Base-by-base conservation (phyloP, 257 asterid species). In the Gardenia jasminoides region DNA sequence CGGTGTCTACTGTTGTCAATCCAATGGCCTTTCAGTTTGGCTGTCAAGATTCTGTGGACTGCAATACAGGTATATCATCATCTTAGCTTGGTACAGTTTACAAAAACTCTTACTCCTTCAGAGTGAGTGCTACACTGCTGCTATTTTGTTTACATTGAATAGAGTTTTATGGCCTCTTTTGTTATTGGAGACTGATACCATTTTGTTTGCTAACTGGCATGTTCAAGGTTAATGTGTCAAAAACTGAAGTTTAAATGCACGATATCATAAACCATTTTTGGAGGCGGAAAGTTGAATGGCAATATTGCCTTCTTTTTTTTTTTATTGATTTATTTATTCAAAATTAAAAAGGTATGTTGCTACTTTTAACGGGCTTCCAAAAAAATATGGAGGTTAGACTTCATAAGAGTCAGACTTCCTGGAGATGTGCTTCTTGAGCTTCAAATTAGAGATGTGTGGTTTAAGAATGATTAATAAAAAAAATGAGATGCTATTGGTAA, bases 61-160 rank as follows among this genome's bases (percentile, higher is more conserved):
- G 83, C 73, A 83, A 81, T 86, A 83, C 87, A 85, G 96, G 94
- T 88, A 84, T 28, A 47, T 76, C 47, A 41, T 66, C 76, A 9
- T 76, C 46, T 61, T 26, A 7, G 16, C 19, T 54, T n/a, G 62
- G 75, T 66, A 19, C 26, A 24, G 12, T 31, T 66, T 10, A 44
- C 48, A 22, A 30, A 28, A 26, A 6, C 2, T 62, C 10, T 50
- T 10, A 24, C 44, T 78, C 58, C n/a, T 46, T 22, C 22, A 10
- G 10, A 41, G 67, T 20, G 12, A 19, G 3, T 67, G 12, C 74
- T 54, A 2, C 4, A 28, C 46, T 75, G 15, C 6, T 52, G 10
- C 50, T 46, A 46, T 36, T 36, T 36, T 36, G 41, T 36, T 36
- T 36, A 36, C 41, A 36, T 36, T 36, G 36, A n/a, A n/a, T 61